Conservation (phyloP, 139 green algal species). For the Tetraselmis striata region DNA sequence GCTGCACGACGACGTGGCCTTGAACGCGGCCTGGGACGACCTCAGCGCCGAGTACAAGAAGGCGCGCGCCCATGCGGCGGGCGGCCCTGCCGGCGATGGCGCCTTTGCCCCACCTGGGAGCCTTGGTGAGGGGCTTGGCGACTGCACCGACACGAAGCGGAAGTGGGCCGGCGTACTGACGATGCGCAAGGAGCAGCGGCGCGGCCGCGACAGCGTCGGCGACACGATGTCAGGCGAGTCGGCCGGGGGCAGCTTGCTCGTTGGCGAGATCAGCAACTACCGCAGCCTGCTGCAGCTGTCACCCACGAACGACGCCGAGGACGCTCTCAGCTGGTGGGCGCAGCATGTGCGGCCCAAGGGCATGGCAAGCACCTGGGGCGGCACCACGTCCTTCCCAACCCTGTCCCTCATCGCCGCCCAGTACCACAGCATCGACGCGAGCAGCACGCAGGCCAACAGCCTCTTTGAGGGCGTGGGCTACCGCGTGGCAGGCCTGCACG, state of each 20-base stretch:
- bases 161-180: neutral
- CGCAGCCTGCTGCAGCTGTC: neutral
- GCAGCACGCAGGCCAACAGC: neutral
- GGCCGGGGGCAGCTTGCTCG: too few species aligned
- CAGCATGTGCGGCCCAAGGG: neutral
- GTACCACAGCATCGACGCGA: neutral
- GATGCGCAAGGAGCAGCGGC: neutral
- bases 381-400: neutral
- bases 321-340: neutral
- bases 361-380: neutral
- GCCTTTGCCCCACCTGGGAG: too few species aligned
- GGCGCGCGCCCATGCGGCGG: too few species aligned
- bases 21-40: neutral
- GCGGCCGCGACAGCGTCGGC: neutral
- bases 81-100: neutral
- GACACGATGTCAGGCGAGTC: neutral
- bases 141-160: neutral
- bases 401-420: neutral
- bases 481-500: neutral
- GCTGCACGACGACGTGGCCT: neutral
- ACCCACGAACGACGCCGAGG: neutral
- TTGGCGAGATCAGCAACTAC: neutral
- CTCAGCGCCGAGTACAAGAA: neutral
- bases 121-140: too few species aligned
- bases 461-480: neutral